Evolutionary conservation across 352 stramenopile genomes (phyloP), one percentile per base, ranked within the genome.

Genomic region (Phytophthora citrophthora): DNA sequence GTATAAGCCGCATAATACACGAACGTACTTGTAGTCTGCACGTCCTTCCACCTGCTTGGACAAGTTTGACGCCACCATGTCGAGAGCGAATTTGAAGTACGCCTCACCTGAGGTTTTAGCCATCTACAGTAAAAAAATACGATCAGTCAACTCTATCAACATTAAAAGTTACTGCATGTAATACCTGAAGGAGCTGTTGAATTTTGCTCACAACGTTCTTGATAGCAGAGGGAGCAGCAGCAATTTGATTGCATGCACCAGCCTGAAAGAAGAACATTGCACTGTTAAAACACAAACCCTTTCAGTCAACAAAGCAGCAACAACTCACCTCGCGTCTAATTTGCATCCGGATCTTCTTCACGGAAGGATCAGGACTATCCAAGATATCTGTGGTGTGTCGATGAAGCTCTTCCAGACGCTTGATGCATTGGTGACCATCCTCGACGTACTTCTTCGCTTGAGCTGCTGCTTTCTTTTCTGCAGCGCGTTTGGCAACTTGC

Each of bases 201-300:
- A 94, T 86, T 59, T 92, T 94, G 68, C 70, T 71, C 18, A 94
- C 83, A 5, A 91, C 81, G 26, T 58, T 68, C 23, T 74, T 74
- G 46, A 94, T 90, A 16, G 72, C 75, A 5, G 83, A 91, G 4
- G 83, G 86, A 7, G 83, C 70, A 5, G 86, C 78, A 0, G 86
- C 85, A 53, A 94, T 91, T 71, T 94, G 86, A 46, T 94, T 94
- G 47, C 86, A 94, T n/a, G 67, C 81, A 41, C 83, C 86, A 41
- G 81, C 86, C 82, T 91, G 44, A 45, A 51, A 24, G 47, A 5
- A 49, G 32, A 31, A 38, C 18, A 32, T 34, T 16, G 10, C 20
- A 43, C 16, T 12, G 23, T 43, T 24, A 49, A 32, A 29, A 24
- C 13, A 13, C 36, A 31, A 29, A 39, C 15, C 26, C 12, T 15